A percentile compares a stretch with the other conserved stretches of the same genome.
phyloP scores from a whole-genome alignment of 495 filamentous ascomycete species.

The Talaromyces trachyspermus region DNA sequence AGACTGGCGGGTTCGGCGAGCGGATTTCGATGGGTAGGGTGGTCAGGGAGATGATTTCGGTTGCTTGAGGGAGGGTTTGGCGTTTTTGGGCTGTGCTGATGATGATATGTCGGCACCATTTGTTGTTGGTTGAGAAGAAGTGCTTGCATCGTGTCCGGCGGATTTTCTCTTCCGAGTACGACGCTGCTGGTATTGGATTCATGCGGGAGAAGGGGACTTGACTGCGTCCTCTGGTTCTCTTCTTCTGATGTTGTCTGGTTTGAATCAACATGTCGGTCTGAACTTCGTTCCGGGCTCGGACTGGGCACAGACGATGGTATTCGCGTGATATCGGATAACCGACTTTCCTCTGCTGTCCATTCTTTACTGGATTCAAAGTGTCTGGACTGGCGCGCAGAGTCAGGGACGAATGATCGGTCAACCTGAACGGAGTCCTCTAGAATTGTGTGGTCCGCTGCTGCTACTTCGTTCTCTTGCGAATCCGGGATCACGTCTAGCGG shows the following conservation, averaged over 20 bases:
- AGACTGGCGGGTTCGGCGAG: conserved; percentile 38
- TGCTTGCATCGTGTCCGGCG: too few relatives aligned
- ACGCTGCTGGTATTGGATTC: too few relatives aligned
- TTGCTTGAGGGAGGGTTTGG: background rate
- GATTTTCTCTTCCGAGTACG: conserved; percentile 4
- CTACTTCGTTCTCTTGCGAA: conserved; percentile 22
- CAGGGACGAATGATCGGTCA: conserved; percentile 8
- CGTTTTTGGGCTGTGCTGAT: background rate
- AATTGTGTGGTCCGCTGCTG: background rate
- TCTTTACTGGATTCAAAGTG: background rate
- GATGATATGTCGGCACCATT: too few relatives aligned
- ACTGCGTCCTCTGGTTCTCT: conserved; percentile 11
- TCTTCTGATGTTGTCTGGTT: conserved; percentile 20
- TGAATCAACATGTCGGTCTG: too few relatives aligned
- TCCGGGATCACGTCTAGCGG: conserved; percentile 18
- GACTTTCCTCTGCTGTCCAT: background rate
- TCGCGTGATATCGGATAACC: background rate
- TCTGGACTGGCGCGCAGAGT: background rate
- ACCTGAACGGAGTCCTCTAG: background rate
- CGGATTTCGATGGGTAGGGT: conserved; percentile 30
- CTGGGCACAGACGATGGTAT: conserved; percentile 9
- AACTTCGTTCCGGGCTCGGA: background rate
- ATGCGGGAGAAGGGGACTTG: too few relatives aligned
- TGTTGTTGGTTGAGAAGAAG: too few relatives aligned
- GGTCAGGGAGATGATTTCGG: background rate